These are phyloP conservation scores for Jatropha podagrica DNA, from an alignment of 441 rosid genomes.

Conservation along the genomic window DNA sequence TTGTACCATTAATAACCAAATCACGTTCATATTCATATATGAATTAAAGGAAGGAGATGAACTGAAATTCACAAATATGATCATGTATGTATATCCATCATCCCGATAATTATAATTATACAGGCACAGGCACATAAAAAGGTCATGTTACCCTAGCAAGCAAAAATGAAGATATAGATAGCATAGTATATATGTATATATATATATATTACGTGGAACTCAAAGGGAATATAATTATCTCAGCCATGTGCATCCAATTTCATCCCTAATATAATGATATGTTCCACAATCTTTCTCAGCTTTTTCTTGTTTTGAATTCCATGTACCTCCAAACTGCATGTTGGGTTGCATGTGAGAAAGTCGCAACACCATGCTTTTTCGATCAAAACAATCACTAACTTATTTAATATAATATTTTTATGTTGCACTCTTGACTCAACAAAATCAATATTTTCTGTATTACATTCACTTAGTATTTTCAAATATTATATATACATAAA, in stretches of 20 bases:
- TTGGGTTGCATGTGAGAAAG: slow-evolving; percentile 66
- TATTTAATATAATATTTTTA: too few relatives aligned
- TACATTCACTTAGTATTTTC: too few relatives aligned
- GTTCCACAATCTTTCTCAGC: slow-evolving; percentile 39
- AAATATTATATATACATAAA: too few relatives aligned
- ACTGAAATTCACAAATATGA: too few relatives aligned
- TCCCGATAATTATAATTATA: too few relatives aligned
- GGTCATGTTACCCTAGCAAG: slow-evolving; percentile 42
- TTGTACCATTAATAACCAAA: too few relatives aligned
- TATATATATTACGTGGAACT: slow-evolving; percentile 33
- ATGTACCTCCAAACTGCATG: slow-evolving; percentile 30
- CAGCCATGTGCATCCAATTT: slow-evolving; percentile 60
- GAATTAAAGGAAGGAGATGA: too few relatives aligned
- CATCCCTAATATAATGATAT: slow-evolving; percentile 39
- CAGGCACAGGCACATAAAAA: slow-evolving; percentile 19
- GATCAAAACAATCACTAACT: slow-evolving; percentile 36
- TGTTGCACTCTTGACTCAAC: too few relatives aligned
- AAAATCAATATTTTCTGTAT: too few relatives aligned
- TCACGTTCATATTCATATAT: too few relatives aligned
- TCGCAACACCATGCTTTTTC: slow-evolving; percentile 42
- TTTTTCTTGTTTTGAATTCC: not conserved
- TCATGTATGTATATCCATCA: too few relatives aligned
- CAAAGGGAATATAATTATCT: slow-evolving; percentile 38
- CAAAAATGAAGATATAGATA: slow-evolving; percentile 15
- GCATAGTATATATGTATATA: slow-evolving; percentile 2